Percentiles rank a stretch among this genome's conserved stretches.
Evolutionary conservation across 768 basidiomycete species (phyloP).

Genomic region (Tulasnella sp.): DNA sequence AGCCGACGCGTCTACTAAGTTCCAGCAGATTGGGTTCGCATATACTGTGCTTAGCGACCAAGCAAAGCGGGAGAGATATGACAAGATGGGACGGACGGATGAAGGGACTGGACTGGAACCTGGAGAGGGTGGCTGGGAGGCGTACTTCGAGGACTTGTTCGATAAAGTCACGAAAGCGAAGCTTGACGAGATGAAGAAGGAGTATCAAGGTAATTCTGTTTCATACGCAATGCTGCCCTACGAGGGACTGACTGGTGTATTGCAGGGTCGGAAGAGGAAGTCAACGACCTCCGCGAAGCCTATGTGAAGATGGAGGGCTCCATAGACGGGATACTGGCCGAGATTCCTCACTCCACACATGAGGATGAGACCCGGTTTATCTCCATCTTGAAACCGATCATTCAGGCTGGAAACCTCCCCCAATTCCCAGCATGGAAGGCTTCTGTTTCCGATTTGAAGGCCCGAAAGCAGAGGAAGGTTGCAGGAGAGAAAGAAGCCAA

Average conservation of each 20-base stretch:
- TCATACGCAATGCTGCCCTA: background rate
- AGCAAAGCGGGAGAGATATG: constrained; percentile 64
- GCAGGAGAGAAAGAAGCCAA: constrained; percentile 65
- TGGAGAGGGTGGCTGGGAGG: constrained; percentile 85
- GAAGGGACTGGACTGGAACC: constrained; percentile 56
- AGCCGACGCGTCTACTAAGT: constrained; percentile 58
- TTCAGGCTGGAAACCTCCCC: constrained; percentile 49
- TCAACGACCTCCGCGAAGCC: constrained; percentile 62
- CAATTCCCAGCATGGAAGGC: constrained; percentile 53
- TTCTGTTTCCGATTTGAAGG: constrained; percentile 70
- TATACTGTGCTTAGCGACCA: constrained; percentile 81
- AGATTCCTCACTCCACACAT: constrained; percentile 74
- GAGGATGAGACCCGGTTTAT: constrained; percentile 84
- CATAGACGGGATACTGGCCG: constrained; percentile 69
- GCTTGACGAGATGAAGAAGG: constrained; percentile 87
- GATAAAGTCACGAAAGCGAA: constrained; percentile 75
- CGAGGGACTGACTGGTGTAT: background rate
- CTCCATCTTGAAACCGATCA: constrained; percentile 51
- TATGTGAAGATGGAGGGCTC: constrained; percentile 65
- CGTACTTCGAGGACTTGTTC: constrained; percentile 87
- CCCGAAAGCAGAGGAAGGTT: constrained; percentile 60
- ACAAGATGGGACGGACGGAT: constrained; percentile 74
- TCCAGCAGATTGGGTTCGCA: constrained; percentile 90
- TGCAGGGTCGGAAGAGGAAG: constrained; percentile 77
- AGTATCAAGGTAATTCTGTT: constrained; percentile 67